Evolutionary conservation across 176 grass and related monocot genomes (phyloP), one percentile per base, ranked within the genome.

Genomic region (Oryza brachyantha): DNA sequence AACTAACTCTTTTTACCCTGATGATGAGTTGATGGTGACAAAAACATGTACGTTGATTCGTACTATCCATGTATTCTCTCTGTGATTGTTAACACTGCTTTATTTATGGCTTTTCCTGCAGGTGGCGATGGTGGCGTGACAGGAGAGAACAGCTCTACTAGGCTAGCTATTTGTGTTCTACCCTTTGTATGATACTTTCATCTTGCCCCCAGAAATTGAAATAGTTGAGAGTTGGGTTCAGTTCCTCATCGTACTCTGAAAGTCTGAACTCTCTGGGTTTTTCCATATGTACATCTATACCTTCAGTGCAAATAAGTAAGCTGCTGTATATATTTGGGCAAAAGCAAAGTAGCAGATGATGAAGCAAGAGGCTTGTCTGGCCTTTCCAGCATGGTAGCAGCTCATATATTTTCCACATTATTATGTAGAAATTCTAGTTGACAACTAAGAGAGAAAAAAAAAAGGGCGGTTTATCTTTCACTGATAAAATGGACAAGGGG

Each of bases 61-160:
- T 52, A 10, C 19, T 48, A 10, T 13, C 61, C 16, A 29, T 61
- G 58, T 67, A 11, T 79, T 80, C 61, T 80, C 61, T 45, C 7
- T 70, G 8, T 1, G 5, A 7, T 34, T 58, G 54, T 41, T 89
- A 62, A 82, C 52, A 73, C 34, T 34, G 5, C 2, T 58, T 84
- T 78, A 29, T 58, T 84, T 78, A 29, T 79, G 70, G 19, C 58
- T 88, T 84, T 80, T 79, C 7, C 32, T 86, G 68, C 83, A 98
- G 95, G 87, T 77, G 68, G 80, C 91, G 91, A 68, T 94, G 95
- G 85, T 88, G 61, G 74, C 57, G 71, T 17, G 87, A 82, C 75
- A 98, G 89, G 57, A 85, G 95, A 83, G 87, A 94, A 73, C 94
- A 87, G 68, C 62, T 92, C 55, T 88, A 84, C 70, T 88, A 88